Evolutionary conservation across 495 filamentous ascomycete genomes (phyloP), one percentile per base, ranked within the genome.

Genomic region (Podospora tetraspora): DNA sequence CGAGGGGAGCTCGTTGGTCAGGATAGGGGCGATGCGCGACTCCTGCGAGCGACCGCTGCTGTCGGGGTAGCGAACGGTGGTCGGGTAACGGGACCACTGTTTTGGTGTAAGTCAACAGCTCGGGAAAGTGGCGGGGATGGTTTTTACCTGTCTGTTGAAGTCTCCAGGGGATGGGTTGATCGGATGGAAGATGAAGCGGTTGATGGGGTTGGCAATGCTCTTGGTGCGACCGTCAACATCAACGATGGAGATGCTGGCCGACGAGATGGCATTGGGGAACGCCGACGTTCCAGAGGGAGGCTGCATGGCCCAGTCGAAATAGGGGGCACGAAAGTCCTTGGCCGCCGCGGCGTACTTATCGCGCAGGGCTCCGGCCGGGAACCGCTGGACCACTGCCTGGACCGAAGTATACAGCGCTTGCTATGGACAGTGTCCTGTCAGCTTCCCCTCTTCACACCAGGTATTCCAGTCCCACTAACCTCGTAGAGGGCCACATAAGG

Each of bases 401-500:
- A 84, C 81, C 59, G 84, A 82, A 12, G 76, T 76, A 66, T 83
- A 86, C 32, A 90, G 75, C 16, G 82, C 75, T 84, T 89, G 83
- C 85, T 89, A 52, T 24, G 5, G 3, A 13, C 23, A 59, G 10
- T 19, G 25, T 3, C 3, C 19, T n/a, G 59, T 61, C 25, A 61
- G 59, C 11, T 5, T 23, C 27, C 24, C 9, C 22, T 3, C 5
- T 12, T 16, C 12, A n/a, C 9, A 25, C 3, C 19, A 61, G 19
- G 5, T 37, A 16, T 21, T 63, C n/a, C 32, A 30, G 52, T 3
- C 13, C 1, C 22, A 56, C 37, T 61, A 64, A 87, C 87, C 82
- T 91, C 90, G 64, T 74, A 78, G 0, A 73, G 71, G 52, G 85
- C 82, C 61, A 91, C 79, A 72, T 91, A 92, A 8, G 88, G 86